Base-by-base conservation (phyloP, 2,329 filamentous ascomycete genomes). In the Sporothrix pseudoabietina region DNA sequence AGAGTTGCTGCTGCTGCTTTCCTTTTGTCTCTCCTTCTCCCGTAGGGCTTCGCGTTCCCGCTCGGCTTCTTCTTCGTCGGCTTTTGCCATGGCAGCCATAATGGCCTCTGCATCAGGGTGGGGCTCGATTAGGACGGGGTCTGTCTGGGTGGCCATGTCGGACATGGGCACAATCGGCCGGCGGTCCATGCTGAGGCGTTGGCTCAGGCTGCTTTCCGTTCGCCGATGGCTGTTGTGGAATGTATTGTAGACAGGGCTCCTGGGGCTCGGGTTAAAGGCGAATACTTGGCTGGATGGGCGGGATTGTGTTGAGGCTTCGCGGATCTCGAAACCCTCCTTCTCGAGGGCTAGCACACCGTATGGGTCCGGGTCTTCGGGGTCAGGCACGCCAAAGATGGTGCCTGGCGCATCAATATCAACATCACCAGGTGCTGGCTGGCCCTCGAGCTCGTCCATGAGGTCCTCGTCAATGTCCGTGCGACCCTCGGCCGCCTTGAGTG, bases 261-360 rank as follows among this genome's bases (percentile, higher is more conserved):
- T 77, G 0, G 81, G 80, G 32, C 80, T 82, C 5, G 82, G 82
- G 9, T 78, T 76, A 44, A 80, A 83, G 54, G 81, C 79, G 3
- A 83, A 83, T 19, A 79, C 77, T 69, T 80, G 75, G n/a, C 81
- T 82, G 1, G 79, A 76, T 2, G 81, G 80, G 3, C 81, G 78
- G 1, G 79, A 79, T 3, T 76, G 79, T 1, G 80, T 82, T 1
- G 78, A 79, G 1, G 82, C 81, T 12, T 83, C 82, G 6, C 79
- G 78, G 9, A 83, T 80, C 5, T 80, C 80, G 1, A 83, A 73
- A 0, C 82, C 82, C 69, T 83, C 77, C 52, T 78, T 79, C 71
- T 82, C 79, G 6, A 83, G 76, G 0, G 81, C 82, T 1, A 77
- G 72, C 1, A 82, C 81, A 1, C 82, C 82, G 55, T 79, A 83